Conservation (phyloP, 805 yeast species). For the Lipomyces orientalis region DNA sequence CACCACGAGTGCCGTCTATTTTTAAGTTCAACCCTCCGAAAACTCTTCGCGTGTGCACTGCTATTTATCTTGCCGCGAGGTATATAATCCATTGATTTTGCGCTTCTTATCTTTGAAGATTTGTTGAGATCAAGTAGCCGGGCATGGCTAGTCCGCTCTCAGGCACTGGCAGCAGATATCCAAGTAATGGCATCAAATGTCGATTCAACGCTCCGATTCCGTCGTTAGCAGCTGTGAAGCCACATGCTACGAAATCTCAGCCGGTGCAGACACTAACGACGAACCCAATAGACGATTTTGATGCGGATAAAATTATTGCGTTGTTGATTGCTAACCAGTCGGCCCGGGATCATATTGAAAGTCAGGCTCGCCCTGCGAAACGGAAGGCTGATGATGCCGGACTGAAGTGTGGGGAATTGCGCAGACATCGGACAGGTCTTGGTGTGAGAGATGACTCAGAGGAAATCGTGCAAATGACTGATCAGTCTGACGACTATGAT, state of each 20-base stretch:
- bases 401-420: neutral
- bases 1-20: neutral
- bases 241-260: neutral
- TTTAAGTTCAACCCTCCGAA: neutral
- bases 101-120: neutral
- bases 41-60: neutral
- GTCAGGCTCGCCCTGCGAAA: neutral
- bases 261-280: neutral
- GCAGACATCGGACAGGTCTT: neutral
- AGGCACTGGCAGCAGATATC: neutral
- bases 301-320: neutral
- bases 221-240: neutral
- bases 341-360: neutral
- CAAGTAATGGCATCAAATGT: neutral
- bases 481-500: neutral
- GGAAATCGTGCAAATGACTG: neutral
- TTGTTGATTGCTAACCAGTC: neutral
- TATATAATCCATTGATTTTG: neutral
- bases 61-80: neutral
- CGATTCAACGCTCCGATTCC: neutral
- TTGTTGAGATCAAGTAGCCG: slow-evolving; percentile 2
- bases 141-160: neutral
- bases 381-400: neutral
- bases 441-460: neutral
- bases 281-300: neutral